Base-by-base conservation (phyloP, 129 eudicot genomes). In the Pseudognaphalium luteoalbum region DNA sequence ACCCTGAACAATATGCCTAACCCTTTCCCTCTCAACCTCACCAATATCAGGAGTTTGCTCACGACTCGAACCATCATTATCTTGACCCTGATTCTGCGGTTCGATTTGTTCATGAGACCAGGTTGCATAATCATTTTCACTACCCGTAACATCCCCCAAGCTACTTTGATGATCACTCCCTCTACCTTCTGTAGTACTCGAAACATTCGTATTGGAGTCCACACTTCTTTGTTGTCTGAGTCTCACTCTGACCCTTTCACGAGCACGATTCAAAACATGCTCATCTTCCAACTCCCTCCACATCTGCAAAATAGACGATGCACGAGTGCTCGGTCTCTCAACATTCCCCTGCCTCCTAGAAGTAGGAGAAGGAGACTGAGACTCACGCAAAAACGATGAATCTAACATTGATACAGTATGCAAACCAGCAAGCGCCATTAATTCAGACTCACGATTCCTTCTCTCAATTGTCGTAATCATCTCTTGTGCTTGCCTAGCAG, bases 221-320 rank as follows among this genome's bases (percentile, higher is more conserved):
- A 85, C 90, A 72, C 84, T 91, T 62, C 99, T 84, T 75, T 86
- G 93, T 25, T 86, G 98, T 61, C 90, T 84, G 79, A 91, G 68
- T 25, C 97, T 82, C 21, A 87, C 98, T n/a, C 98, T 85, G 16
- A 87, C 97, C 76, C 97, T 85, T 68, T 77, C 97, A n/a, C 95
- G 88, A 9, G 97, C 91, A 63, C 87, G 90, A 78, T 82, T 89
- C 57, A 95, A 75, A 11, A 78, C 77, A 37, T 91, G 97, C 17
- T 91, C 97, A 32, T 95, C 99, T 74, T 95, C 99, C 92, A 95
- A 85, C 78, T 91, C 99, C 65, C 99, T 79, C 99, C 99, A 95
- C 99, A 91, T 95, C 77, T 91, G 99, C 83, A 95, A 76, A 32
- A 95, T 95, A 39, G 99, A 86, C 1, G 99, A 95, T 7, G 97